Percentiles rank a stretch among this genome's conserved stretches.
Evolutionary conservation across 1,139 yeast species (phyloP).

Genomic region (Nakaseomyces uthaithaninus): DNA sequence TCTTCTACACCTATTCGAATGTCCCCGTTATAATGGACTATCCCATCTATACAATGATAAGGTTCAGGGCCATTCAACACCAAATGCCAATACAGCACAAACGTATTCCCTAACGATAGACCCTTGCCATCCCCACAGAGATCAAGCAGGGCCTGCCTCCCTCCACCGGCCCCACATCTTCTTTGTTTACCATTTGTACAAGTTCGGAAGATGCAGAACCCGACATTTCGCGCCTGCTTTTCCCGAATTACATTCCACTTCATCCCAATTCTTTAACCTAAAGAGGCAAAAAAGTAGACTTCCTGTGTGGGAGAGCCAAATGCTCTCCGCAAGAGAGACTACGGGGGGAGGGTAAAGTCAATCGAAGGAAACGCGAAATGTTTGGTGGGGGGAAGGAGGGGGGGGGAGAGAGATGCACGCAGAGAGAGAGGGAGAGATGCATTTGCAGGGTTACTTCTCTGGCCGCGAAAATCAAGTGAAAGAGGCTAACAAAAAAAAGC

Average conservation of each 20-base stretch:
- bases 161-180: no score
- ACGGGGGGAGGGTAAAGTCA: background rate
- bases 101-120: background rate
- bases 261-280: background rate
- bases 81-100: constrained; percentile 4
- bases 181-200: constrained; percentile 5
- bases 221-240: background rate
- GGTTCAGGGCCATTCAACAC: background rate
- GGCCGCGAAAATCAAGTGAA: no score
- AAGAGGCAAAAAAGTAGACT: background rate
- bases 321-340: background rate
- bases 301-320: background rate
- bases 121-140: background rate
- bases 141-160: background rate
- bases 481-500: no score
- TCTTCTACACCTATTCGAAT: no score
- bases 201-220: background rate
- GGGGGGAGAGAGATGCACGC: background rate
- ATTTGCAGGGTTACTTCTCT: background rate
- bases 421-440: background rate
- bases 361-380: background rate
- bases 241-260: background rate
- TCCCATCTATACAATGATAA: background rate
- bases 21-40: background rate
- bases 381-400: background rate